phyloP scores from a whole-genome alignment of 2,329 filamentous ascomycete species.

The Xylariaceae sp. region DNA sequence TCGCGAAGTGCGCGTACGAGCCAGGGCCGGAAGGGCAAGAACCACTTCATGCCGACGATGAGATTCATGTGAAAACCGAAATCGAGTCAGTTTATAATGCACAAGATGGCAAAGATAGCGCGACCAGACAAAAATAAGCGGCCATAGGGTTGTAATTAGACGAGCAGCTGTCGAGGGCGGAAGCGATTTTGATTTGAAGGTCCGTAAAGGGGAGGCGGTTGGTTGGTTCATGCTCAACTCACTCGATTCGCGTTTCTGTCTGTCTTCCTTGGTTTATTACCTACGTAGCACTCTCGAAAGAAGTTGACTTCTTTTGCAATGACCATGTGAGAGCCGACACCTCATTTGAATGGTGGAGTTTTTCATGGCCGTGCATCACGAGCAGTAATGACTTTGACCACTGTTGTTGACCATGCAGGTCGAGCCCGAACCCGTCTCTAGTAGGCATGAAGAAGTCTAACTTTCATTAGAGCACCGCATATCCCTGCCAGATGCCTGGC shows the following conservation, averaged over 20 bases:
- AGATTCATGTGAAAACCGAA: conserved; percentile 15
- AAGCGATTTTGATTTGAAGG: no score
- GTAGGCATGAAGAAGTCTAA: no score
- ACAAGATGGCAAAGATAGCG: background rate
- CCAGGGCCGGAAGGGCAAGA: background rate
- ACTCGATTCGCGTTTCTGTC: background rate
- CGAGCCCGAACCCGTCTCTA: no score
- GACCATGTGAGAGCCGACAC: no score
- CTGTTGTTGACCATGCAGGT: no score
- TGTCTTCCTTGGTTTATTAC: background rate
- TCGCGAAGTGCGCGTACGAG: conserved; percentile 7
- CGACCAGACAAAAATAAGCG: background rate
- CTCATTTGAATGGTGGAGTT: no score
- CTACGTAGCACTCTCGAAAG: no score
- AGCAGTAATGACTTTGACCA: no score
- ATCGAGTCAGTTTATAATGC: conserved; percentile 14
- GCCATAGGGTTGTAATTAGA: background rate
- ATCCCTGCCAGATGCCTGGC: no score
- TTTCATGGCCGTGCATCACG: no score
- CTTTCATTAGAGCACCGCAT: no score
- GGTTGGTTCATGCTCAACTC: background rate
- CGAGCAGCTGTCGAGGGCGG: background rate
- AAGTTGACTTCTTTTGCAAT: no score
- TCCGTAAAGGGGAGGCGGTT: background rate
- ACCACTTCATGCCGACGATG: background rate